phyloP scores from a whole-genome alignment of 2,329 filamentous ascomycete species.

The Epichloe bromicola region DNA sequence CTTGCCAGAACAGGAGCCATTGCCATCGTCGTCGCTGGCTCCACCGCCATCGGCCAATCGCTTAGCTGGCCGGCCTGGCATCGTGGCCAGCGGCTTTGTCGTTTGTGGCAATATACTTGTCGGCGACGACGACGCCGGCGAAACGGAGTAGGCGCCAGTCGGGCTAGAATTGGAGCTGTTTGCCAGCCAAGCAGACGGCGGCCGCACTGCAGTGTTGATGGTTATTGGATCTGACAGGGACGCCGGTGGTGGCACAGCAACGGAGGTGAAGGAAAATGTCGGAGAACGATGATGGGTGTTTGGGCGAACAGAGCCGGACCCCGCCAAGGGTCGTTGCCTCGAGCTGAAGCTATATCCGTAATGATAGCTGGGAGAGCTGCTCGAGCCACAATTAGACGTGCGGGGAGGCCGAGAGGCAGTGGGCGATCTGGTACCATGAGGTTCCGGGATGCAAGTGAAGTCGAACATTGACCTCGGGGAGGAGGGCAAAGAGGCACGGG shows the following conservation, averaged over 20 bases:
- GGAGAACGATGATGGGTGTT: not conserved
- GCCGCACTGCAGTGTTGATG: not conserved
- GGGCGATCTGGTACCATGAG: not conserved
- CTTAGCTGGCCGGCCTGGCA: slow-evolving; percentile 15
- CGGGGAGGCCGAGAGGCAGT: slow-evolving; percentile 1
- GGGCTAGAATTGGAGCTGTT: slow-evolving; percentile 6
- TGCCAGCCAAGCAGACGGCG: not conserved
- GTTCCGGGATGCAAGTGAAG: slow-evolving; percentile 4
- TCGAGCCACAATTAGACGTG: not conserved
- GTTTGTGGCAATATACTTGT: slow-evolving; percentile 6
- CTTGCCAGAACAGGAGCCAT: slow-evolving; percentile 18
- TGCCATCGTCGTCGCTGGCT: slow-evolving; percentile 18
- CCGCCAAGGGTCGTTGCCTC: not conserved
- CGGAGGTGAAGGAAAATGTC: not conserved
- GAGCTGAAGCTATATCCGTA: slow-evolving; percentile 2
- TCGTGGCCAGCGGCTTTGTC: slow-evolving; percentile 6
- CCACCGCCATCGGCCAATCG: slow-evolving; percentile 25
- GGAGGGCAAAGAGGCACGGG: not conserved
- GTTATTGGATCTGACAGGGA: not conserved
- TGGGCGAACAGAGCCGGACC: not conserved
- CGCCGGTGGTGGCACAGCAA: not conserved
- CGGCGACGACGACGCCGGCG: slow-evolving; percentile 7
- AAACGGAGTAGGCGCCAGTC: slow-evolving; percentile 6
- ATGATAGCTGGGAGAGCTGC: not conserved
- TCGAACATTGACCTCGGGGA: slow-evolving; percentile 3